Percentiles rank a stretch among this genome's conserved stretches.
These are phyloP conservation scores for Trapa bicornis DNA, from an alignment of 345 rosid species.

Conservation along the genomic window DNA sequence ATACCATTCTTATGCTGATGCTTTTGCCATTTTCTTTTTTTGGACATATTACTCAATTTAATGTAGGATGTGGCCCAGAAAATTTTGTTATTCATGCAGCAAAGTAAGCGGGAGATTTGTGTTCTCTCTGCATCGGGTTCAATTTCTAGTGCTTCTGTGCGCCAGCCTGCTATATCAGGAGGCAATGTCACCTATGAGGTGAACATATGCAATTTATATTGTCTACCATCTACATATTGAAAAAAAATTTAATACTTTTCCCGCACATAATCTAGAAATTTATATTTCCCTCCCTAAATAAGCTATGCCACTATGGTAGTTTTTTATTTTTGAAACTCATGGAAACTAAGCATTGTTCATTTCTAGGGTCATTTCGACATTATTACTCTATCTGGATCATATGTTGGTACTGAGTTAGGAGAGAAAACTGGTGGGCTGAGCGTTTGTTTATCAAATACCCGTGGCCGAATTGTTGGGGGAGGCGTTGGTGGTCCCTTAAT, in stretches of 20 bases:
- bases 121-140: constrained; percentile 83
- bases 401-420: constrained; percentile 55
- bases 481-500: constrained; percentile 72
- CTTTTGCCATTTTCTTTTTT: not conserved
- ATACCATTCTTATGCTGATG: not conserved
- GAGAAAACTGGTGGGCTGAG: constrained; percentile 84
- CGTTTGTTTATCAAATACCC: constrained; percentile 52
- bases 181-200: constrained; percentile 79
- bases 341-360: constrained; percentile 4
- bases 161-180: constrained; percentile 73
- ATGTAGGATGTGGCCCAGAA: constrained; percentile 74
- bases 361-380: constrained; percentile 81
- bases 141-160: constrained; percentile 62
- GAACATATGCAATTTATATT: not conserved
- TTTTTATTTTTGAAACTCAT: not conserved
- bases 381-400: constrained; percentile 75
- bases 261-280: not conserved
- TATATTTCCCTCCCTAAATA: not conserved
- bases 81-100: constrained; percentile 53
- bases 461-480: constrained; percentile 88
- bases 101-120: constrained; percentile 70
- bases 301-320: not conserved
- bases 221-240: not conserved
- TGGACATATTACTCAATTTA: not conserved
- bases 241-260: not conserved